Percentiles rank a stretch among this genome's conserved stretches.
These are phyloP conservation scores for Ligustrum vulgare DNA, from an alignment of 257 asterid genomes.

Conservation along the genomic window DNA sequence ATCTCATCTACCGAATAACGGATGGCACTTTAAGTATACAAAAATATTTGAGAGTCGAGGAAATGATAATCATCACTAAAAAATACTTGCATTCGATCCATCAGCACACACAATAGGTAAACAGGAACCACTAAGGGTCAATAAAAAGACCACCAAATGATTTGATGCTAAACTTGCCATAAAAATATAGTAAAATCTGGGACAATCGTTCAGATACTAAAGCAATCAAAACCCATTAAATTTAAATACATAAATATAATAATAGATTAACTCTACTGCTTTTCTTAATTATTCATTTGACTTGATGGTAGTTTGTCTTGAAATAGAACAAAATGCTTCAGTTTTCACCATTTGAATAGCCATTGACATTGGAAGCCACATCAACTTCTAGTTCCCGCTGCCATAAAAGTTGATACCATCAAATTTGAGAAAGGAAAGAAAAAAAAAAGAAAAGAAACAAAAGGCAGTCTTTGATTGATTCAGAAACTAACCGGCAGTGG, in stretches of 20 bases:
- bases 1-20: background rate
- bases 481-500: conserved; percentile 28
- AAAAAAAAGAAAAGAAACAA: background rate
- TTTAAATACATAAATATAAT: no score
- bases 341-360: background rate
- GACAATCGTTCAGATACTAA: background rate
- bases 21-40: no score
- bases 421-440: background rate
- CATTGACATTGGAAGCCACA: background rate
- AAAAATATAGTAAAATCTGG: background rate
- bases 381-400: background rate
- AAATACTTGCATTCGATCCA: background rate
- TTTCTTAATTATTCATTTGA: background rate
- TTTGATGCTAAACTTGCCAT: background rate
- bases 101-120: background rate
- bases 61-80: background rate
- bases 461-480: background rate
- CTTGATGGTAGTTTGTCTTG: background rate
- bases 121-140: background rate
- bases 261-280: background rate
- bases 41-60: background rate
- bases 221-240: background rate
- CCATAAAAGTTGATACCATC: background rate
- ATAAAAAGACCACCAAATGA: background rate
- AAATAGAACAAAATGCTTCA: background rate